Conservation (phyloP, 1,284 basidiomycete genomes). For the Somion occarium region DNA sequence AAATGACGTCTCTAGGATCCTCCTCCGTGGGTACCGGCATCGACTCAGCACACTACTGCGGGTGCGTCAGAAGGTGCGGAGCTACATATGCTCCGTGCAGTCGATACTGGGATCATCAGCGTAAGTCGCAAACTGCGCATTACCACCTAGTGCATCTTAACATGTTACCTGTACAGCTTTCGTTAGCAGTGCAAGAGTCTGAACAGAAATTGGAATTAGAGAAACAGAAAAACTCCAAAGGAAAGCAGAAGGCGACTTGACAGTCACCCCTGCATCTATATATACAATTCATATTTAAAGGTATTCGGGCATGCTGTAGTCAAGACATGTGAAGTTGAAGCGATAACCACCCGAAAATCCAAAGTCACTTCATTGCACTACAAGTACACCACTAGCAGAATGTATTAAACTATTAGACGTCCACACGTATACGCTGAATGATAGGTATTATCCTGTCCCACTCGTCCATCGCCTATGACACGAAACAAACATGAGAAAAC, state of each 20-base stretch:
- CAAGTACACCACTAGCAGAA: slow-evolving; percentile 13
- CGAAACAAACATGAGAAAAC: slow-evolving; percentile 9
- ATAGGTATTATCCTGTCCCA: slow-evolving; percentile 89
- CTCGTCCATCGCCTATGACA: slow-evolving; percentile 77
- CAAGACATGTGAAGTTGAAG: background rate
- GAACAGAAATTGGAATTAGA: slow-evolving; percentile 49
- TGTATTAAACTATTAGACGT: slow-evolving; percentile 48
- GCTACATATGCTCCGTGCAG: slow-evolving; percentile 66
- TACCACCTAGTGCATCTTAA: slow-evolving; percentile 4
- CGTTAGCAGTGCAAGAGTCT: slow-evolving; percentile 76
- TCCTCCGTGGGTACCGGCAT: slow-evolving; percentile 73
- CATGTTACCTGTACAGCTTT: too few species aligned
- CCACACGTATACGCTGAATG: slow-evolving; percentile 83
- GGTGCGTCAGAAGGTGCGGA: slow-evolving; percentile 56
- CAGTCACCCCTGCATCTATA: background rate
- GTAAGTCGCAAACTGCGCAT: slow-evolving; percentile 43
- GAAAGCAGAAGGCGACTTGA: slow-evolving; percentile 24
- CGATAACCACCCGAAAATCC: background rate
- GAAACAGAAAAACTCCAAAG: slow-evolving; percentile 27
- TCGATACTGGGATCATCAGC: slow-evolving; percentile 85
- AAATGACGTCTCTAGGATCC: slow-evolving; percentile 38
- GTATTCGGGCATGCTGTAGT: background rate
- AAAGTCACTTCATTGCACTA: background rate
- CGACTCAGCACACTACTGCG: slow-evolving; percentile 56
- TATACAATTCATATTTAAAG: background rate